phyloP scores from a whole-genome alignment of 352 stramenopile genomes.

The Thraustotheca clavata region DNA sequence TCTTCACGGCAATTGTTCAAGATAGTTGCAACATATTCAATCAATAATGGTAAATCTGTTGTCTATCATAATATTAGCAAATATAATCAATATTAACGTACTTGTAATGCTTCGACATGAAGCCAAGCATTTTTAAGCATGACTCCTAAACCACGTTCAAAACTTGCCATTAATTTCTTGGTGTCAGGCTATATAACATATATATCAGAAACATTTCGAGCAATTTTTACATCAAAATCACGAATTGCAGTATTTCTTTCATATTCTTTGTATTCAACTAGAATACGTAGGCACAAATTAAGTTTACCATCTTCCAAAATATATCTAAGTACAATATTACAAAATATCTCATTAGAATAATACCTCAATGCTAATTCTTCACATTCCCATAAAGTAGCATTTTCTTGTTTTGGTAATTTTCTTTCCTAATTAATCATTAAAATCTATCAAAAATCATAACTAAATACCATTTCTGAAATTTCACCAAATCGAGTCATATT shows the following conservation, averaged over 20 bases:
- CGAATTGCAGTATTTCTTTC: constrained; percentile 56
- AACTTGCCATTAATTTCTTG: constrained; percentile 66
- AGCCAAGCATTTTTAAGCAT: constrained; percentile 87
- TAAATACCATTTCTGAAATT: constrained; percentile 81
- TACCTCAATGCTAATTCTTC: constrained; percentile 79
- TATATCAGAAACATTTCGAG: not conserved
- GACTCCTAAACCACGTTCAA: constrained; percentile 82
- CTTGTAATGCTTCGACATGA: constrained; percentile 81
- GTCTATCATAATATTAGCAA: constrained; percentile 35
- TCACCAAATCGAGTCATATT: constrained; percentile 82
- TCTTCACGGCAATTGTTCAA: constrained; percentile 70
- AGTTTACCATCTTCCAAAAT: constrained; percentile 88
- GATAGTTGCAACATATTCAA: constrained; percentile 83
- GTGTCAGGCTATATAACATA: constrained; percentile 37
- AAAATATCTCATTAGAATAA: not conserved
- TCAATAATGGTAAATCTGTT: constrained; percentile 82
- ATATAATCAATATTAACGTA: constrained; percentile 15
- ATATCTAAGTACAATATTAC: constrained; percentile 36
- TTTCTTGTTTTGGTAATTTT: constrained; percentile 67
- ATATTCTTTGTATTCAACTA: constrained; percentile 77
- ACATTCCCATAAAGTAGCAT: constrained; percentile 86
- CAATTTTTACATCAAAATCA: constrained; percentile 31
- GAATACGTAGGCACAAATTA: constrained; percentile 81
- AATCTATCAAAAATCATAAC: not conserved
- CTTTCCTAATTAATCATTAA: constrained; percentile 36